Conservation (phyloP, 2,329 filamentous ascomycete species). For the Pyrenophora tritici-repentis region DNA sequence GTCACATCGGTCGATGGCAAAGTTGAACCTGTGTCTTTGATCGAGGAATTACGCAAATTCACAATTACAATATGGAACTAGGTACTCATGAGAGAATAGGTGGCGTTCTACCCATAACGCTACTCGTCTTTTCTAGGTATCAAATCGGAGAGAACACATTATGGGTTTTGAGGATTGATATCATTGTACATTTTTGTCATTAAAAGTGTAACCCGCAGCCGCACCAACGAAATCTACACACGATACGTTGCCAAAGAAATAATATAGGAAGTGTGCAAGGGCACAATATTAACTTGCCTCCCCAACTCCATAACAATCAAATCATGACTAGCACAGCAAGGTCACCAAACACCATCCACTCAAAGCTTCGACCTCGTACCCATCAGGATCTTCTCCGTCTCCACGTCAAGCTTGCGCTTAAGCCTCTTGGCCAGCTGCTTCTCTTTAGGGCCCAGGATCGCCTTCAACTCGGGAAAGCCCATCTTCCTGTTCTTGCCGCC, state of each 20-base stretch:
- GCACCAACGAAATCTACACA: constrained; percentile 4
- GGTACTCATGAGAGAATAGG: no score
- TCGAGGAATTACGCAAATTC: no score
- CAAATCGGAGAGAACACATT: no score
- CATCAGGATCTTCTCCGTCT: background rate
- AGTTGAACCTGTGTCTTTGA: no score
- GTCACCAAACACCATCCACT: background rate
- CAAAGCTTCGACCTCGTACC: background rate
- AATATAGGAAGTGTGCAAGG: background rate
- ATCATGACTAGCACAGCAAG: background rate
- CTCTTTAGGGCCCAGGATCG: constrained; percentile 23
- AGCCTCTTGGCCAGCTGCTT: constrained; percentile 18
- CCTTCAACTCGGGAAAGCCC: constrained; percentile 18
- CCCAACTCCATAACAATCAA: constrained; percentile 6
- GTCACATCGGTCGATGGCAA: no score
- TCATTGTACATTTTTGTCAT: background rate
- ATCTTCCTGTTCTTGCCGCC: constrained; percentile 27
- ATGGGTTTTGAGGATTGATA: background rate
- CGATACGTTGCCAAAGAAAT: background rate
- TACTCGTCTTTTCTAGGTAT: background rate
- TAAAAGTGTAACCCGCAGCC: background rate
- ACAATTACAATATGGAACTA: no score
- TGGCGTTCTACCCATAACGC: background rate
- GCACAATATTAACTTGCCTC: constrained; percentile 10
- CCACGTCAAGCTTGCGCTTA: constrained; percentile 13